A percentile compares a stretch with the other conserved stretches of the same genome.
Evolutionary conservation across 2,329 filamentous ascomycete genomes (phyloP).

Genomic region (Ilyonectria sp.): DNA sequence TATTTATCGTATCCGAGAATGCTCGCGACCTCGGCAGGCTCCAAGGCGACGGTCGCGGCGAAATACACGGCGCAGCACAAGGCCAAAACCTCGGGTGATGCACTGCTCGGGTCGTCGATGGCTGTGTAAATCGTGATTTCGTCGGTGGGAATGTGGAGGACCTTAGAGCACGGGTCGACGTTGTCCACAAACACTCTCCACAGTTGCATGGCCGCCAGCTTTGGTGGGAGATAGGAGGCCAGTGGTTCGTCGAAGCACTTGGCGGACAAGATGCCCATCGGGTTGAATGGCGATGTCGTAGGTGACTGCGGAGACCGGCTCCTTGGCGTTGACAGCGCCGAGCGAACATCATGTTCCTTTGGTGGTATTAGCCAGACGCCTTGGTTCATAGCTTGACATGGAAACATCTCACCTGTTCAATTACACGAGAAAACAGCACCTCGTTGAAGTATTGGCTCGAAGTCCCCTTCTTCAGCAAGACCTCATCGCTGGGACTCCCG

Average conservation of each 20-base stretch:
- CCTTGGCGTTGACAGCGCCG: conserved; percentile 40
- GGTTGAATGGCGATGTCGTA: conserved; percentile 48
- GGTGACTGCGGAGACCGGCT: conserved; percentile 18
- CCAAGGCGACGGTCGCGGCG: conserved; percentile 60
- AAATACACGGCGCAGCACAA: conserved; percentile 67
- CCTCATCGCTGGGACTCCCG: conserved; percentile 36
- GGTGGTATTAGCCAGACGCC: conserved; percentile 2
- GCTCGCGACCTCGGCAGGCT: conserved; percentile 53
- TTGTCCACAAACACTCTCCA: conserved; percentile 51
- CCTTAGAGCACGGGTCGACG: conserved; percentile 50
- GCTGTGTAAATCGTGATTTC: conserved; percentile 53
- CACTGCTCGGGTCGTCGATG: conserved; percentile 47
- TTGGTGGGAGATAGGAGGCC: conserved; percentile 46
- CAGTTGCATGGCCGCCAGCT: conserved; percentile 46
- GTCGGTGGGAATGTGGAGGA: conserved; percentile 50
- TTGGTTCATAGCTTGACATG: background rate
- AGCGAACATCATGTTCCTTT: conserved; percentile 46
- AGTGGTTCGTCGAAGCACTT: conserved; percentile 34
- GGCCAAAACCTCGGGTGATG: conserved; percentile 50
- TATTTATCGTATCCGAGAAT: conserved; percentile 44
- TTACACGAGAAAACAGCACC: conserved; percentile 52
- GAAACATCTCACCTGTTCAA: conserved; percentile 50
- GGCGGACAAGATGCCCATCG: conserved; percentile 52
- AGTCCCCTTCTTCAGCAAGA: conserved; percentile 52
- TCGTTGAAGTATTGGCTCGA: conserved; percentile 57